A percentile compares a stretch with the other conserved stretches of the same genome.
Conservation (phyloP, 2,329 filamentous ascomycete genomes). For the Colletotrichum zoysiae region DNA sequence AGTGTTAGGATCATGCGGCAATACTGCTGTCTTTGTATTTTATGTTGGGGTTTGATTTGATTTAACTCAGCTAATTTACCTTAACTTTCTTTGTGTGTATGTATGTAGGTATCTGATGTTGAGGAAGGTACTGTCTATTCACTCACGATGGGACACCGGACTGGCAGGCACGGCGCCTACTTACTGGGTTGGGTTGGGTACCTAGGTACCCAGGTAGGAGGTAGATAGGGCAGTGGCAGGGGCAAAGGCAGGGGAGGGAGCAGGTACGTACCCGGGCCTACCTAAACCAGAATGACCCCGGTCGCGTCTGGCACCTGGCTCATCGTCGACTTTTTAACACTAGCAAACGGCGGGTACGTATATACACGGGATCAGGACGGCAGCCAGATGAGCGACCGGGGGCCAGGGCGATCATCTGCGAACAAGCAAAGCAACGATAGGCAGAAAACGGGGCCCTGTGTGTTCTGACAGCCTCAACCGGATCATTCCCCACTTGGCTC, state of each 20-base stretch:
- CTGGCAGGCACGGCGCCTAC: too few species aligned
- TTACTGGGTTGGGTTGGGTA: too few species aligned
- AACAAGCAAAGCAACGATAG: conserved; percentile 9
- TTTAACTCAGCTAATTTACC: too few species aligned
- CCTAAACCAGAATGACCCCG: background rate
- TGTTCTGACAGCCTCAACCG: conserved; percentile 23
- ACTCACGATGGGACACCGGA: too few species aligned
- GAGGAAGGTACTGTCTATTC: too few species aligned
- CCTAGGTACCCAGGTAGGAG: too few species aligned
- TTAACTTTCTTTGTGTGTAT: too few species aligned
- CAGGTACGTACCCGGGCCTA: background rate
- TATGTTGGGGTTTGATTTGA: too few species aligned
- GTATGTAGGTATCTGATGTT: too few species aligned
- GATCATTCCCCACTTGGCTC: conserved; percentile 21
- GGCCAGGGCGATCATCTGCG: conserved; percentile 3
- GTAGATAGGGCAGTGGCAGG: background rate
- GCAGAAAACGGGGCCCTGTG: conserved; percentile 15
- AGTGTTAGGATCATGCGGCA: background rate
- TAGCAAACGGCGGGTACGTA: background rate
- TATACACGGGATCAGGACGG: background rate
- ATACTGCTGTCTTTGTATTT: too few species aligned
- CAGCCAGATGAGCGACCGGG: conserved; percentile 23
- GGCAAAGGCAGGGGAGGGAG: background rate
- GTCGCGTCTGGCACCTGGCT: background rate
- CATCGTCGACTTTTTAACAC: background rate